A percentile compares a stretch with the other conserved stretches of the same genome.
Conservation (phyloP, 2,329 filamentous ascomycete species). For the Nemania sp. region DNA sequence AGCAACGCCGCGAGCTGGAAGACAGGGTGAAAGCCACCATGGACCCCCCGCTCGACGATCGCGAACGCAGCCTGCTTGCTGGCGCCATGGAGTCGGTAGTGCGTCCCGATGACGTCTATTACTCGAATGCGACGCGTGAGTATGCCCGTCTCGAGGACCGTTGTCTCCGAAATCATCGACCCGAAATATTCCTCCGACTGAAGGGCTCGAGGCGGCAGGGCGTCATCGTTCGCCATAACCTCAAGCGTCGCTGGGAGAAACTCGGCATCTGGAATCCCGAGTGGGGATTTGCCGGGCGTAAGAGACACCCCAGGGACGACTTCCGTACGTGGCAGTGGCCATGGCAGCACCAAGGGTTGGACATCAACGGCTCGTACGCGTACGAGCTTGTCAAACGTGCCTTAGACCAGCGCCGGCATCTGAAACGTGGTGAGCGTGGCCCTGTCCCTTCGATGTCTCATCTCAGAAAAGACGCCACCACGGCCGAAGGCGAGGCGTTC, state of each 20-base stretch:
- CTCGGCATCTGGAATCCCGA: constrained; percentile 32
- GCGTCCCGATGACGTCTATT: too few species aligned
- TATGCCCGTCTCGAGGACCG: too few species aligned
- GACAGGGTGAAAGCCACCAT: too few species aligned
- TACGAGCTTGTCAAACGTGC: constrained; percentile 1
- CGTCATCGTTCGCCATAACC: constrained; percentile 26
- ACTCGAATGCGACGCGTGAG: too few species aligned
- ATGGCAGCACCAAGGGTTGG: not conserved
- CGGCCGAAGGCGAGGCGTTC: constrained; percentile 20
- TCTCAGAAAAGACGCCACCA: constrained; percentile 4
- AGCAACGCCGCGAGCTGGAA: too few species aligned
- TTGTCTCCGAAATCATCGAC: too few species aligned
- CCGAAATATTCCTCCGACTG: too few species aligned
- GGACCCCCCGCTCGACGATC: too few species aligned
- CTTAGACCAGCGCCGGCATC: not conserved
- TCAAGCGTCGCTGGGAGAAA: constrained; percentile 31
- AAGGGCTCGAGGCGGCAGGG: constrained; percentile 17
- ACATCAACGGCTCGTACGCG: not conserved
- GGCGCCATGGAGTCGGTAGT: too few species aligned
- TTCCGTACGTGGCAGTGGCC: constrained; percentile 23
- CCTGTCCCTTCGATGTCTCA: not conserved
- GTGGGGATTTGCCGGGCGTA: constrained; percentile 28
- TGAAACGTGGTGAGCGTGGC: constrained; percentile 8
- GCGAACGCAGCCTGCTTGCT: too few species aligned
- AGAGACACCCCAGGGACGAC: constrained; percentile 18